Evolutionary conservation across 2,329 filamentous ascomycete species (phyloP).

Genomic region (Aurifilum marmelostoma): DNA sequence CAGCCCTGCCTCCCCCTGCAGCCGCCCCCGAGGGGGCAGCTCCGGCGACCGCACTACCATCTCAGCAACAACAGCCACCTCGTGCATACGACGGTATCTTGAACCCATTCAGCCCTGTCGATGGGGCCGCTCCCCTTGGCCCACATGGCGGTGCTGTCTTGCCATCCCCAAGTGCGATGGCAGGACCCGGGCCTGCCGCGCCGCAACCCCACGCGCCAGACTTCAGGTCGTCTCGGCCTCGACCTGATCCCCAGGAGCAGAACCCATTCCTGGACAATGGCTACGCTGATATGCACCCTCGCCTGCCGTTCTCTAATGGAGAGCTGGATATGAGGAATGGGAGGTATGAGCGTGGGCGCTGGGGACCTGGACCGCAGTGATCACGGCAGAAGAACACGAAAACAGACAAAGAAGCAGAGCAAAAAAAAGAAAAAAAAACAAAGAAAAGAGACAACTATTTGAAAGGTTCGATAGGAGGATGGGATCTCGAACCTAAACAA

Average conservation of each 20-base stretch:
- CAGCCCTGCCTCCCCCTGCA: conserved; percentile 3
- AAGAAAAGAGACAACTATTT: not conserved
- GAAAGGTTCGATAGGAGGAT: not conserved
- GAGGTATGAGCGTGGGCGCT: not conserved
- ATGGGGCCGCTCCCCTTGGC: not conserved
- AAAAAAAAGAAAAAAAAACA: not conserved
- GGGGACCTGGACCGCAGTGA: conserved; percentile 5
- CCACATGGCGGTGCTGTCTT: conserved; percentile 2
- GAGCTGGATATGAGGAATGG: not conserved
- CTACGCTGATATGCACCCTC: conserved; percentile 12
- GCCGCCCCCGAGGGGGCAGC: not conserved
- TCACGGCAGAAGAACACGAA: not conserved
- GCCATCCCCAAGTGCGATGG: conserved; percentile 1
- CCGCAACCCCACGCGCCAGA: not conserved
- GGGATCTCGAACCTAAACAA: not conserved
- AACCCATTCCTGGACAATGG: conserved; percentile 15
- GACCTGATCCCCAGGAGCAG: not conserved
- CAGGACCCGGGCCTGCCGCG: not conserved
- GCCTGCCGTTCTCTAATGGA: conserved; percentile 10
- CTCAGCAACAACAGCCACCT: conserved; percentile 10
- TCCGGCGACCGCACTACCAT: conserved; percentile 11
- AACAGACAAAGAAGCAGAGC: not conserved
- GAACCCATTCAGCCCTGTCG: not conserved
- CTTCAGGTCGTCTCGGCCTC: not conserved
- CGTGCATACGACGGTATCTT: conserved; percentile 18